These are phyloP conservation scores for Globisporangium perplexum DNA, from an alignment of 352 stramenopile species.

Conservation along the genomic window DNA sequence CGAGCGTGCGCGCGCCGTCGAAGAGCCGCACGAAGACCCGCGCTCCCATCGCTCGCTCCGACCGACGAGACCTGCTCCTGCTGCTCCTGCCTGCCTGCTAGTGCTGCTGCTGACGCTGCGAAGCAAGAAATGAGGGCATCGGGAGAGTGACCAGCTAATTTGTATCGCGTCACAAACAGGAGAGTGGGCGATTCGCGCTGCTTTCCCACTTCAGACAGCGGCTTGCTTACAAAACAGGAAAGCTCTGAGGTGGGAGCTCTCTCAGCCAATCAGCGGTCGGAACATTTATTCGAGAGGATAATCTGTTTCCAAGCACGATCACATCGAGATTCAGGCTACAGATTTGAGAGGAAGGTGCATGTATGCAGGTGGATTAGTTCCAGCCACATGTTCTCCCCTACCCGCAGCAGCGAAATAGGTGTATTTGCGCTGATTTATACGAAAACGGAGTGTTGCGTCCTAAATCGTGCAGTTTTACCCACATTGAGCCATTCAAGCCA, in stretches of 20 bases:
- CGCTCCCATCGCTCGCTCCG: constrained; percentile 24
- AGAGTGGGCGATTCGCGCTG: too few relatives aligned
- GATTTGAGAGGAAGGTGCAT: neutral
- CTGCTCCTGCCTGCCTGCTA: too few relatives aligned
- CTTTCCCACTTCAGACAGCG: too few relatives aligned
- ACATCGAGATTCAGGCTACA: neutral
- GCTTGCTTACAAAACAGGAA: too few relatives aligned
- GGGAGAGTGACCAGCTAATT: neutral
- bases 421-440: neutral
- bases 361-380: neutral
- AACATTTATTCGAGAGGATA: too few relatives aligned
- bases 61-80: too few relatives aligned
- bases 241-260: too few relatives aligned
- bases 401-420: neutral
- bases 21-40: constrained; percentile 80
- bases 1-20: constrained; percentile 35
- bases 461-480: too few relatives aligned
- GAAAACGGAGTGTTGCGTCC: too few relatives aligned
- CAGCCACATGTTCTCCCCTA: neutral
- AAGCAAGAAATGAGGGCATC: neutral
- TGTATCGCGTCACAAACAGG: too few relatives aligned
- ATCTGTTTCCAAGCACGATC: too few relatives aligned
- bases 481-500: neutral
- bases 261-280: too few relatives aligned
- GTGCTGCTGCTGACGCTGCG: neutral